These are phyloP conservation scores for Leptographium wingfieldii DNA, from an alignment of 2,329 filamentous ascomycete species.

Conservation along the genomic window DNA sequence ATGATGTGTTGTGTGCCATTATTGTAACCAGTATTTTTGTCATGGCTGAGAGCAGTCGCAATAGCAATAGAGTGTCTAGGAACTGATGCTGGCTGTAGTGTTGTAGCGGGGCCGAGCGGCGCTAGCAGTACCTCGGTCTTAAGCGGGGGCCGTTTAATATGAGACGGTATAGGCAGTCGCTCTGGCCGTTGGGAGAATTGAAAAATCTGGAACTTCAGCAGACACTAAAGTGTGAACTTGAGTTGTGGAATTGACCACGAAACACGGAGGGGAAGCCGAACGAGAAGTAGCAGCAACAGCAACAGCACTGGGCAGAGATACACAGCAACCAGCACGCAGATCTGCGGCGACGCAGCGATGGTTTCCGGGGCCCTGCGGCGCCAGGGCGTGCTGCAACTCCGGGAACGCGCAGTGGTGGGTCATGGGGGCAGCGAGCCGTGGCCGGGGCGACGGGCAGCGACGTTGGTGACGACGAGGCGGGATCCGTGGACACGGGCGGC, in stretches of 20 bases:
- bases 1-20: neutral
- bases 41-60: neutral
- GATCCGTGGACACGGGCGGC: neutral
- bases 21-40: neutral
- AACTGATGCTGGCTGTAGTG: neutral
- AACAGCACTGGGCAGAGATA: neutral
- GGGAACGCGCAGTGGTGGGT: conserved; percentile 5
- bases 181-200: neutral
- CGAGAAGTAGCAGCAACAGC: neutral
- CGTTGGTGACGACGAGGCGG: neutral
- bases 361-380: conserved; percentile 11
- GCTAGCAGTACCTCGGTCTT: conserved; percentile 5
- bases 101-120: neutral
- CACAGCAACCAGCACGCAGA: neutral
- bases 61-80: neutral
- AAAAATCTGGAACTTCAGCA: neutral
- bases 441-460: neutral
- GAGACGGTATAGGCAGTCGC: neutral
- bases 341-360: conserved; percentile 2
- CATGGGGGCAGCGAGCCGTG: neutral
- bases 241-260: neutral
- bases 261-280: neutral
- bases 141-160: neutral
- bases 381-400: conserved; percentile 10
- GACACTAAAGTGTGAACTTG: neutral